phyloP scores from a whole-genome alignment of 2,329 filamentous ascomycete genomes.

The Fusarium devonianum region DNA sequence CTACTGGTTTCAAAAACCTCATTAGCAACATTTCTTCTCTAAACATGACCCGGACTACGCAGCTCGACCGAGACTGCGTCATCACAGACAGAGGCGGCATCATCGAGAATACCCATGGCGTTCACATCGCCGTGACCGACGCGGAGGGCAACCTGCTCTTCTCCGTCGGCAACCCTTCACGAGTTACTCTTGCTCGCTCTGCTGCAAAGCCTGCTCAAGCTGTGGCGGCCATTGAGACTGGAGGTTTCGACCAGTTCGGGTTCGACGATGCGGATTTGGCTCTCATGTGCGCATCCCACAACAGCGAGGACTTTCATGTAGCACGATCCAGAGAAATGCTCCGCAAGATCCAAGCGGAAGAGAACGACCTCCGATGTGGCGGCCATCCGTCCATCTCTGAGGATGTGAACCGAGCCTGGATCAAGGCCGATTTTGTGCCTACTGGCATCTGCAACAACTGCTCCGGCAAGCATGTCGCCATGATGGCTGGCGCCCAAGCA shows the following conservation, averaged over 20 bases:
- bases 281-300: conserved; percentile 57
- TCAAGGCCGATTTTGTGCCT: conserved; percentile 47
- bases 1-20: background rate
- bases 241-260: conserved; percentile 45
- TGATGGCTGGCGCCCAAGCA: conserved; percentile 52
- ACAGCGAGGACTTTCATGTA: conserved; percentile 52
- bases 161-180: conserved; percentile 49
- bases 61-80: conserved; percentile 41
- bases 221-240: conserved; percentile 53
- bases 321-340: conserved; percentile 50
- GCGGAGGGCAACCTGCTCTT: conserved; percentile 48
- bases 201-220: conserved; percentile 56
- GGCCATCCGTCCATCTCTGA: conserved; percentile 49
- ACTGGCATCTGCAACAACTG: conserved; percentile 54
- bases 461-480: conserved; percentile 57
- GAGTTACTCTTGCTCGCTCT: conserved; percentile 54
- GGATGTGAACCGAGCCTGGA: conserved; percentile 49
- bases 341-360: conserved; percentile 41
- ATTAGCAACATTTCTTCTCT: background rate
- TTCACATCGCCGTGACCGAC: conserved; percentile 54
- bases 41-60: conserved; percentile 22
- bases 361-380: conserved; percentile 52
- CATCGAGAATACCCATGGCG: conserved; percentile 53
- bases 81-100: conserved; percentile 49
- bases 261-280: conserved; percentile 54